Evolutionary conservation across 257 asterid species (phyloP).

Genomic region (Thymus quinquecostatus): DNA sequence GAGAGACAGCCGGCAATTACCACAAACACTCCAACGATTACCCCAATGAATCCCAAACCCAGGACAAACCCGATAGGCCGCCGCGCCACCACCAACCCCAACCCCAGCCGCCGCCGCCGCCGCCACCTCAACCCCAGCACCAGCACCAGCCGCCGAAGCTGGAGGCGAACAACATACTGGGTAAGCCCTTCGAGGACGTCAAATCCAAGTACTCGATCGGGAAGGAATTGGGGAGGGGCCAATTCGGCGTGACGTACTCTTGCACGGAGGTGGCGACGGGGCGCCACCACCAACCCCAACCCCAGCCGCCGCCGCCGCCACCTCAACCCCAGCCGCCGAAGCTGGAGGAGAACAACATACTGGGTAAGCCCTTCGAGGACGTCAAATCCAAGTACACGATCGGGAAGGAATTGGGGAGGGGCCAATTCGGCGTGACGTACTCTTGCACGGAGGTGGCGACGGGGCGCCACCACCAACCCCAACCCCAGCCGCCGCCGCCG

Average conservation of each 20-base stretch:
- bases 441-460: conserved; percentile 59
- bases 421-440: conserved; percentile 82
- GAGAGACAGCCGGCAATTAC: conserved; percentile 32
- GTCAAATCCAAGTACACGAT: conserved; percentile 55
- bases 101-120: conserved; percentile 32
- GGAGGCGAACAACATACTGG: conserved; percentile 59
- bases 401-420: conserved; percentile 76
- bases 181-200: conserved; percentile 68
- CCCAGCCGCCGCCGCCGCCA: too few relatives aligned
- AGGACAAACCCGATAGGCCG: conserved; percentile 32
- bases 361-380: conserved; percentile 69
- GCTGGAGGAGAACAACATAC: conserved; percentile 53
- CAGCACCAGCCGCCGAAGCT: conserved; percentile 29
- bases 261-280: conserved; percentile 63
- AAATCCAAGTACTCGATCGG: conserved; percentile 58
- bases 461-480: conserved; percentile 39
- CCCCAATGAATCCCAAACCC: conserved; percentile 34
- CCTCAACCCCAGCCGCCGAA: too few relatives aligned
- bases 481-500: conserved; percentile 20
- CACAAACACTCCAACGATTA: conserved; percentile 44
- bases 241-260: conserved; percentile 72
- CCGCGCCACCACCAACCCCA: conserved; percentile 36
- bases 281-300: conserved; percentile 34
- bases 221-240: conserved; percentile 79
- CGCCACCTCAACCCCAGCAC: too few relatives aligned